Conservation (phyloP, 139 green algal species). For the Mesotaenium endlicherianum region DNA sequence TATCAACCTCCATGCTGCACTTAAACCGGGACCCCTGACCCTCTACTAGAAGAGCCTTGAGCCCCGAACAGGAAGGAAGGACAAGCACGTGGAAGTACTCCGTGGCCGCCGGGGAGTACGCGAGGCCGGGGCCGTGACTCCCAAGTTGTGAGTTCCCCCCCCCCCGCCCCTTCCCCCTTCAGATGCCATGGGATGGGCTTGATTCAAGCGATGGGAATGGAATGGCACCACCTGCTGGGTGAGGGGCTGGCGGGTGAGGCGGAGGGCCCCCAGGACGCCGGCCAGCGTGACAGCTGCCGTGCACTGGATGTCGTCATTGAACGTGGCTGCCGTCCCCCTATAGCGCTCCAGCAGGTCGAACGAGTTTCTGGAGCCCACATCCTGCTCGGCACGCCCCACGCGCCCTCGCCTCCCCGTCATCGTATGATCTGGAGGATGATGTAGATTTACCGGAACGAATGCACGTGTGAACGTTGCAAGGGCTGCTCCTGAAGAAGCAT, state of each 20-base stretch:
- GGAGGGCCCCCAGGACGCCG: constrained; percentile 70
- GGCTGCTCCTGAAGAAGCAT: neutral
- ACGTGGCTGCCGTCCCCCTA: constrained; percentile 58
- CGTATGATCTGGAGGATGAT: neutral
- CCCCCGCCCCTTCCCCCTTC: too few species aligned
- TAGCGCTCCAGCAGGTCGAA: constrained; percentile 70
- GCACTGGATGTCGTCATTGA: constrained; percentile 93
- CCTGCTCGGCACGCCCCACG: constrained; percentile 58
- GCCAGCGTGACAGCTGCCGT: constrained; percentile 79
- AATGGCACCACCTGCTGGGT: neutral
- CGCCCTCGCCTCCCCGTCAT: neutral
- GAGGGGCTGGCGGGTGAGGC: constrained; percentile 45
- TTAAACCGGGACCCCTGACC: too few species aligned
- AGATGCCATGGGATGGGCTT: too few species aligned
- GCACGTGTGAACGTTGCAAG: neutral
- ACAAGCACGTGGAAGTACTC: too few species aligned
- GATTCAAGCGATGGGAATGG: neutral
- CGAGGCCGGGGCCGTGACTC: too few species aligned
- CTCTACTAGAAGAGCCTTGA: too few species aligned
- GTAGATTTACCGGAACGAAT: neutral
- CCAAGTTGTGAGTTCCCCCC: too few species aligned
- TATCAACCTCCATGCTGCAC: too few species aligned
- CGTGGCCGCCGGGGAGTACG: too few species aligned
- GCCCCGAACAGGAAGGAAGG: too few species aligned
- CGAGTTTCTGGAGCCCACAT: constrained; percentile 81